phyloP scores from a whole-genome alignment of 805 yeast species.

The Brettanomyces nanus region DNA sequence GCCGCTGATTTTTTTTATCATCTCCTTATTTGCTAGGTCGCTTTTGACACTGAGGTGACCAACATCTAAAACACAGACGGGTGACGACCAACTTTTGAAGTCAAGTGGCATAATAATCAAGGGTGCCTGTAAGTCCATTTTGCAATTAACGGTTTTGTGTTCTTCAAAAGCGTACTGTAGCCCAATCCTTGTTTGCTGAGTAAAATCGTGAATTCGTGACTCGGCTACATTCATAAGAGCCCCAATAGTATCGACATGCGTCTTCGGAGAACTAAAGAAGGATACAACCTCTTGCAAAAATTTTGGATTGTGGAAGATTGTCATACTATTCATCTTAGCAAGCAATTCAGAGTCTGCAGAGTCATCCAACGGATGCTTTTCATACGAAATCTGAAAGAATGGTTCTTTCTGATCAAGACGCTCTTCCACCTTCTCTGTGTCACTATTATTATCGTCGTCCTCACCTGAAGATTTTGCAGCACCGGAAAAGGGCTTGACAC shows the following conservation, averaged over 20 bases:
- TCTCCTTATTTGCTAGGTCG: constrained; percentile 66
- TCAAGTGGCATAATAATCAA: constrained; percentile 79
- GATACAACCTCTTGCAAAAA: constrained; percentile 66
- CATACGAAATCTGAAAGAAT: constrained; percentile 75
- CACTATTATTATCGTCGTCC: constrained; percentile 7
- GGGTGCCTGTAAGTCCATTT: constrained; percentile 91
- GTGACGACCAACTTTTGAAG: constrained; percentile 70
- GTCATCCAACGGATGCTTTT: constrained; percentile 77
- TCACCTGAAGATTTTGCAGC: constrained; percentile 26
- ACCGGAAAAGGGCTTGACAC: constrained; percentile 58
- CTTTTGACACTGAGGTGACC: constrained; percentile 86
- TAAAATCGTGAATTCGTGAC: constrained; percentile 84
- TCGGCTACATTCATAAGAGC: constrained; percentile 93
- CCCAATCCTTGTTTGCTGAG: constrained; percentile 85
- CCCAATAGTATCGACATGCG: constrained; percentile 79
- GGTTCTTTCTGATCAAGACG: constrained; percentile 36
- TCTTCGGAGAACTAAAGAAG: constrained; percentile 83
- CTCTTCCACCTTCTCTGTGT: constrained; percentile 5
- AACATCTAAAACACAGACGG: constrained; percentile 89
- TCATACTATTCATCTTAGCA: constrained; percentile 76
- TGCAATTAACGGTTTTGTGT: constrained; percentile 81
- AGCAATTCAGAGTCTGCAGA: constrained; percentile 72
- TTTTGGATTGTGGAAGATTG: constrained; percentile 80
- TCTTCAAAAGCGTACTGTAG: constrained; percentile 90
- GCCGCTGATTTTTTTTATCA: constrained; percentile 59